Evolutionary conservation across 2,329 filamentous ascomycete genomes (phyloP).

Genomic region (Neophaeococcomyces mojaviensis): DNA sequence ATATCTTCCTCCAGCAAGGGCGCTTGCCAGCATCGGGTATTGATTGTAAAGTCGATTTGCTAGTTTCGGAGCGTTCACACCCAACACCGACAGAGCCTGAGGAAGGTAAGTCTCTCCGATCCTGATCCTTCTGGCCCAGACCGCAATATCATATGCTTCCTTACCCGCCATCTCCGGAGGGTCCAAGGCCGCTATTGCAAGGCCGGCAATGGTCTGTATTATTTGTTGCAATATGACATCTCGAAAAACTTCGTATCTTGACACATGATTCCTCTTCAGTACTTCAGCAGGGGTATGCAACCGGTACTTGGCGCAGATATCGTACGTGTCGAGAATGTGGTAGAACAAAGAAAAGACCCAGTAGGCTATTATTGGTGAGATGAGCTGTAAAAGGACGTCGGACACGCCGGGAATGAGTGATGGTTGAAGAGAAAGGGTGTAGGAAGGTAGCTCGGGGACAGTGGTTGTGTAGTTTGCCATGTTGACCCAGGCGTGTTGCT

Average conservation of each 20-base stretch:
- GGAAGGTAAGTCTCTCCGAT: conserved; percentile 74
- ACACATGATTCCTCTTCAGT: conserved; percentile 74
- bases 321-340: conserved; percentile 76
- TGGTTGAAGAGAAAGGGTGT: conserved; percentile 61
- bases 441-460: conserved; percentile 77
- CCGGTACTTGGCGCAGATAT: conserved; percentile 83
- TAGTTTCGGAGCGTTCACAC: conserved; percentile 67
- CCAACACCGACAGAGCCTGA: conserved; percentile 59
- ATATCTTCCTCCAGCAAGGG: conserved; percentile 73
- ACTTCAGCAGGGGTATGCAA: conserved; percentile 93
- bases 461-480: conserved; percentile 17
- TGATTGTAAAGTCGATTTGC: conserved; percentile 66
- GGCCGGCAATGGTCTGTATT: conserved; percentile 70
- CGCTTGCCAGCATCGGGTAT: conserved; percentile 67
- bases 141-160: conserved; percentile 77
- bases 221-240: conserved; percentile 89
- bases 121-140: conserved; percentile 80
- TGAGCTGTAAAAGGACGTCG: conserved; percentile 70
- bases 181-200: conserved; percentile 64
- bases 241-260: conserved; percentile 74
- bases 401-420: conserved; percentile 70
- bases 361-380: conserved; percentile 75
- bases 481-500: background rate
- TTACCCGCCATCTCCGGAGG: conserved; percentile 65
- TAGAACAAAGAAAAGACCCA: conserved; percentile 82